Percentiles rank a stretch among this genome's conserved stretches.
Conservation (phyloP, 2,329 filamentous ascomycete genomes). For the Penicillium sp. region DNA sequence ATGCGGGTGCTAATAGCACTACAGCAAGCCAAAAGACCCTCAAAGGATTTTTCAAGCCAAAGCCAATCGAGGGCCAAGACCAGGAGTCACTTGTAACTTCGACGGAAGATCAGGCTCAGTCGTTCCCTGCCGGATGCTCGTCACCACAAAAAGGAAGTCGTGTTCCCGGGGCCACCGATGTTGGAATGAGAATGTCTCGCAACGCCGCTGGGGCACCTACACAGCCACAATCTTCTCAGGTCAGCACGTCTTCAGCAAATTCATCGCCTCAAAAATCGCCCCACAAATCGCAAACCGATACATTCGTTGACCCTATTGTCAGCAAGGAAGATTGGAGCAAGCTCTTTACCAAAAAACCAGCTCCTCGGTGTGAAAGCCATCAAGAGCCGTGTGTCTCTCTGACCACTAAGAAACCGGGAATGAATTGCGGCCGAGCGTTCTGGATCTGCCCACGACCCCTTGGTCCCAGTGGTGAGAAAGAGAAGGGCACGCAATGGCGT, state of each 20-base stretch:
- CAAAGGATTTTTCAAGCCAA: slow-evolving; percentile 73
- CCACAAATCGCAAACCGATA: slow-evolving; percentile 32
- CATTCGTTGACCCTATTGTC: slow-evolving; percentile 61
- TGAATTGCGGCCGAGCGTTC: slow-evolving; percentile 66
- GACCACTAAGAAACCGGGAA: slow-evolving; percentile 79
- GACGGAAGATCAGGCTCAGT: background rate
- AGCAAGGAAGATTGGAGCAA: slow-evolving; percentile 80
- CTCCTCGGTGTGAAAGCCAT: slow-evolving; percentile 76
- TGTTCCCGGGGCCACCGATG: background rate
- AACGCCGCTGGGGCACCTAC: background rate
- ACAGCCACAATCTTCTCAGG: too few species aligned
- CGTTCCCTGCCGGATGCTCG: background rate
- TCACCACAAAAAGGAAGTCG: background rate
- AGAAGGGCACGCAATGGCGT: slow-evolving; percentile 77
- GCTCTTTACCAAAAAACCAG: slow-evolving; percentile 66
- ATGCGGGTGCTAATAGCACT: slow-evolving; percentile 16
- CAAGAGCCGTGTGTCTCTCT: slow-evolving; percentile 77
- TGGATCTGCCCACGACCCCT: slow-evolving; percentile 71
- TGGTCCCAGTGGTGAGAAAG: slow-evolving; percentile 78
- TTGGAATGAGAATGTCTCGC: too few species aligned
- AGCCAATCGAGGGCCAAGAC: slow-evolving; percentile 26
- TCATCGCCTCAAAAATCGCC: slow-evolving; percentile 6
- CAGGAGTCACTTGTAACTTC: background rate
- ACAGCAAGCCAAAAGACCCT: slow-evolving; percentile 57
- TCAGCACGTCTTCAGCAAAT: background rate